phyloP scores from a whole-genome alignment of 495 filamentous ascomycete genomes.

The Neurospora africana region DNA sequence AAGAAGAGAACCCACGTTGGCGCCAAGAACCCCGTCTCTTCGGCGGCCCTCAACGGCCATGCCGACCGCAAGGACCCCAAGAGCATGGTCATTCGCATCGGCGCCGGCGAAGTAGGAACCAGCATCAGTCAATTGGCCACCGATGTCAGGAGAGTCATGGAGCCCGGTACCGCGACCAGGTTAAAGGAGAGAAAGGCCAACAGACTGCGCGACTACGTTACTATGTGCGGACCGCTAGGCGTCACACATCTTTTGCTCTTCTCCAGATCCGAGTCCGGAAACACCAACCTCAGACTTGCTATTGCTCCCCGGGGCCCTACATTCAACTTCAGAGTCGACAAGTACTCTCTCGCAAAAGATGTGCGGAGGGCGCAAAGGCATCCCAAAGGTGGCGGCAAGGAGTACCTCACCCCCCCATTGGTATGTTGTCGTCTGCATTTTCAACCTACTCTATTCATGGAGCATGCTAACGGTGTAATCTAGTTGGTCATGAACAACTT shows the following conservation, averaged over 20 bases:
- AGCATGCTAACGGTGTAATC: constrained; percentile 8
- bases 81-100: constrained; percentile 96
- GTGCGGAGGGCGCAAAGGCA: constrained; percentile 70
- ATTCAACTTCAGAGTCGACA: constrained; percentile 89
- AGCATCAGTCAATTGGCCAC: constrained; percentile 85
- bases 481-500: constrained; percentile 98
- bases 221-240: constrained; percentile 90
- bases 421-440: constrained; percentile 26
- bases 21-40: constrained; percentile 46
- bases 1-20: constrained; percentile 85
- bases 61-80: constrained; percentile 58
- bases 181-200: constrained; percentile 85
- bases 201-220: constrained; percentile 80
- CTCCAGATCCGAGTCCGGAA: constrained; percentile 78
- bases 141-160: constrained; percentile 89
- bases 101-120: constrained; percentile 84
- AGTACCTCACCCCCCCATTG: constrained; percentile 71
- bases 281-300: constrained; percentile 84
- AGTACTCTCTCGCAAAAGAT: constrained; percentile 89
- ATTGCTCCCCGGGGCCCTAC: constrained; percentile 87
- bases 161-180: constrained; percentile 81
- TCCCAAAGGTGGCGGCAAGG: constrained; percentile 69
- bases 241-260: constrained; percentile 93
- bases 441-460: not conserved
- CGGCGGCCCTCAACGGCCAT: constrained; percentile 27